Conservation (phyloP, 768 basidiomycete species). For the Holtermanniella nyarrowii region DNA sequence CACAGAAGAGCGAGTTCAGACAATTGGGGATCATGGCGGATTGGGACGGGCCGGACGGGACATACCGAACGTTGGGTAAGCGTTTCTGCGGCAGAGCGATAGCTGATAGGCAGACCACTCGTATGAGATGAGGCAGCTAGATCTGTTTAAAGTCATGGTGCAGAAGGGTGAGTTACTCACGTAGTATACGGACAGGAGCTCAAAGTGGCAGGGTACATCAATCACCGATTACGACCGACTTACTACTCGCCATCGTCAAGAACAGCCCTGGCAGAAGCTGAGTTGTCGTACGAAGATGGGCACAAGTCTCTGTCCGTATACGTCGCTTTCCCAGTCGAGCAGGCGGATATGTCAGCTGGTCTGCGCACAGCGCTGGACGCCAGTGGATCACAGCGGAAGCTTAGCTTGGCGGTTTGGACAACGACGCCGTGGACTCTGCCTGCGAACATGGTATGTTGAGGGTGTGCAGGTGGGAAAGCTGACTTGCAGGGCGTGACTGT, state of each 20-base stretch:
- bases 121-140: conserved; percentile 80
- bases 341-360: conserved; percentile 22
- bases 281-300: conserved; percentile 78
- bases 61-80: conserved; percentile 78
- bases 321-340: conserved; percentile 59
- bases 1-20: conserved; percentile 69
- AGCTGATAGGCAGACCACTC: conserved; percentile 52
- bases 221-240: conserved; percentile 76
- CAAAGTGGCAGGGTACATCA: conserved; percentile 56
- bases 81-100: no score
- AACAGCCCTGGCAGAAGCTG: conserved; percentile 90
- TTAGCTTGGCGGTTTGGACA: conserved; percentile 78
- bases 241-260: conserved; percentile 91
- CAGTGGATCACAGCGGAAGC: no score
- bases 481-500: conserved; percentile 71
- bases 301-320: conserved; percentile 82
- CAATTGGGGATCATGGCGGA: conserved; percentile 85
- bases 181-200: background rate
- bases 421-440: conserved; percentile 96
- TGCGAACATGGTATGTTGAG: conserved; percentile 69
- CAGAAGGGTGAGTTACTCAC: conserved; percentile 58
- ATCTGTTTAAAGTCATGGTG: conserved; percentile 79
- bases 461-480: background rate
- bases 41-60: conserved; percentile 52
- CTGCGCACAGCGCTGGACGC: conserved; percentile 16